phyloP scores from a whole-genome alignment of 2,329 filamentous ascomycete species.

The Phaeoacremonium minimum region DNA sequence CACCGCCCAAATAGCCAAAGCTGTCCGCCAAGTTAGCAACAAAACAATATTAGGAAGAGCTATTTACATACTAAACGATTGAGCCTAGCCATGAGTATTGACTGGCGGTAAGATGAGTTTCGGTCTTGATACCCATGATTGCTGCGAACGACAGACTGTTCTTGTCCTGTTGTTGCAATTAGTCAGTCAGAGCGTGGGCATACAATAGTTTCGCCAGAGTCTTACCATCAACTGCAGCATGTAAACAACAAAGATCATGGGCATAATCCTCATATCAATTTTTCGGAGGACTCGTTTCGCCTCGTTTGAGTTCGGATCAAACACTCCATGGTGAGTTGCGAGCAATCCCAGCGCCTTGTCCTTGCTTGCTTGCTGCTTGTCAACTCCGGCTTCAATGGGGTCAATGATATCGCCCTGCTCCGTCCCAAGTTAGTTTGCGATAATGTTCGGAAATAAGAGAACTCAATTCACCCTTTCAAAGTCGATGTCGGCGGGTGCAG shows the following conservation, averaged over 20 bases:
- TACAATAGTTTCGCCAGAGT: too few species aligned
- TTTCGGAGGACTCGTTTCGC: conserved; percentile 9
- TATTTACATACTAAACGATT: conserved; percentile 3
- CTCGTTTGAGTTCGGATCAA: conserved; percentile 7
- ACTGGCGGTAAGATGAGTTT: conserved; percentile 2
- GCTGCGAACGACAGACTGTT: conserved; percentile 2
- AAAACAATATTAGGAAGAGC: too few species aligned
- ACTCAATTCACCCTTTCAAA: too few species aligned
- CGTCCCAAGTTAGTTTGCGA: too few species aligned
- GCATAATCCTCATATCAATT: conserved; percentile 9
- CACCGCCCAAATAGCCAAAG: conserved; percentile 3
- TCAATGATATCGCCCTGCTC: background rate
- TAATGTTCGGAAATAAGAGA: too few species aligned
- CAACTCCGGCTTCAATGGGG: background rate
- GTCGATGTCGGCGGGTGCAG: too few species aligned
- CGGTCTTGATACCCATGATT: conserved; percentile 4
- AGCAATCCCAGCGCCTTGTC: conserved; percentile 1
- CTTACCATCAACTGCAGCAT: conserved; percentile 4
- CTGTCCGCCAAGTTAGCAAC: background rate
- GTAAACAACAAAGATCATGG: conserved; percentile 7
- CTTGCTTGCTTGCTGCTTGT: background rate
- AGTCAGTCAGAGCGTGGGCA: too few species aligned
- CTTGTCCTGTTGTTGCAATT: too few species aligned
- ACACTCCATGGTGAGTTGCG: background rate
- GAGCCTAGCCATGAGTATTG: conserved; percentile 4